phyloP scores from a whole-genome alignment of 2,329 filamentous ascomycete genomes.

The Emergomyces africanus region DNA sequence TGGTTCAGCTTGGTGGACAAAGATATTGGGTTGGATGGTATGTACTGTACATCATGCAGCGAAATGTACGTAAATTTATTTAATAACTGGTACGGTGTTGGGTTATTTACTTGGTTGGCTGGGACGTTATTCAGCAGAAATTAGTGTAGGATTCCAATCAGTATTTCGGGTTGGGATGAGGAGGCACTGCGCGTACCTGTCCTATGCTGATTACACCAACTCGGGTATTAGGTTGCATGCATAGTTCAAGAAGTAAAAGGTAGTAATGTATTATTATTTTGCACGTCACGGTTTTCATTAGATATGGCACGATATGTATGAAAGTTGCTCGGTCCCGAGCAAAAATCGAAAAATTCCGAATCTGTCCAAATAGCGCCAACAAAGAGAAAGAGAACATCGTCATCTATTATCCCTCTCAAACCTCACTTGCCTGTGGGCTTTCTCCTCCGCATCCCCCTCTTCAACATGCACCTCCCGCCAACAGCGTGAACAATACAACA shows the following conservation, averaged over 20 bases:
- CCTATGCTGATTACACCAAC: background rate
- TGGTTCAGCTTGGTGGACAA: background rate
- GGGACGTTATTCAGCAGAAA: background rate
- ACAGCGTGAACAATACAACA: constrained; percentile 60
- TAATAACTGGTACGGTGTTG: background rate
- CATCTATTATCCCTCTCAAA: constrained; percentile 24
- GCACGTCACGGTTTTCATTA: background rate
- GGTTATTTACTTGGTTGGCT: background rate
- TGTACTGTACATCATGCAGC: background rate
- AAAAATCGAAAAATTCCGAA: background rate
- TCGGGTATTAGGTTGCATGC: background rate
- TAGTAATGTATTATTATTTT: background rate
- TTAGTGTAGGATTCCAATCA: background rate
- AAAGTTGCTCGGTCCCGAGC: background rate
- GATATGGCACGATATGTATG: background rate
- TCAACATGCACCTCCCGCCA: constrained; percentile 74
- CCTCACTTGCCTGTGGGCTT: constrained; percentile 53
- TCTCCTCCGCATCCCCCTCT: constrained; percentile 56
- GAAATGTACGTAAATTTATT: background rate
- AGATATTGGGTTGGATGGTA: background rate
- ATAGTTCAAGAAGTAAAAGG: background rate
- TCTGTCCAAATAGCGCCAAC: background rate
- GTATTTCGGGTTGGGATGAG: background rate
- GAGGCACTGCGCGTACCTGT: background rate
- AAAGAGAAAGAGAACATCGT: background rate